Conservation (phyloP, 2,329 filamentous ascomycete genomes). For the Alternaria consortialis region DNA sequence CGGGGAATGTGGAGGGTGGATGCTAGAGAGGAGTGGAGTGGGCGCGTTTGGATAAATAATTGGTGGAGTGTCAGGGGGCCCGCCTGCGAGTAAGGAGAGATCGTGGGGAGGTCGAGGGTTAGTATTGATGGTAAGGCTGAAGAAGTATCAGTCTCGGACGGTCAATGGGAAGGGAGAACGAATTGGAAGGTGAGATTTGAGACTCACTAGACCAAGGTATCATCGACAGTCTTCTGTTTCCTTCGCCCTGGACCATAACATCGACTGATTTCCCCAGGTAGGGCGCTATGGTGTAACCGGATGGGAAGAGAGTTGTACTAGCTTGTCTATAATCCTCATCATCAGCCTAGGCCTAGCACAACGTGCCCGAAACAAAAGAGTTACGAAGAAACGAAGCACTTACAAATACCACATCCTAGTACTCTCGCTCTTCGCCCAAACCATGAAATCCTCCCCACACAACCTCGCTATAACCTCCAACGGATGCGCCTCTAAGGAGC, state of each 20-base stretch:
- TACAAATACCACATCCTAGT: slow-evolving; percentile 59
- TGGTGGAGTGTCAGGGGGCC: slow-evolving; percentile 49
- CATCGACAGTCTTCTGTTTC: slow-evolving; percentile 54
- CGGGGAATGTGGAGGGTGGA: slow-evolving; percentile 58
- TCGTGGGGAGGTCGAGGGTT: background rate
- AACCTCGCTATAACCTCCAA: slow-evolving; percentile 62
- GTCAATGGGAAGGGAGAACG: slow-evolving; percentile 38
- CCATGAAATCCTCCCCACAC: slow-evolving; percentile 62
- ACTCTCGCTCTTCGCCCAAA: slow-evolving; percentile 56
- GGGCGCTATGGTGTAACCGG: slow-evolving; percentile 61
- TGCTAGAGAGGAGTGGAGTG: slow-evolving; percentile 45
- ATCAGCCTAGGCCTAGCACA: background rate
- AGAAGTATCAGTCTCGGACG: background rate
- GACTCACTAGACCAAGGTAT: slow-evolving; percentile 60
- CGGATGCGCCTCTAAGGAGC: slow-evolving; percentile 51
- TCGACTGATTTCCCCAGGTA: slow-evolving; percentile 61
- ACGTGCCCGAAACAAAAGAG: no score
- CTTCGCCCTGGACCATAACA: slow-evolving; percentile 52
- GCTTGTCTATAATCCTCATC: slow-evolving; percentile 51
- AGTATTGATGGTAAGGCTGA: slow-evolving; percentile 30
- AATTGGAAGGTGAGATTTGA: slow-evolving; percentile 34
- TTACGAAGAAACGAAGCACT: slow-evolving; percentile 22
- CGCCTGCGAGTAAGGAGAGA: slow-evolving; percentile 52
- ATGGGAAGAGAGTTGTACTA: slow-evolving; percentile 63
- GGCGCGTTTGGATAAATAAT: slow-evolving; percentile 61